Percentiles rank a stretch among this genome's conserved stretches.
Conservation (phyloP, 768 basidiomycete species). For the Gyrodon lividus region DNA sequence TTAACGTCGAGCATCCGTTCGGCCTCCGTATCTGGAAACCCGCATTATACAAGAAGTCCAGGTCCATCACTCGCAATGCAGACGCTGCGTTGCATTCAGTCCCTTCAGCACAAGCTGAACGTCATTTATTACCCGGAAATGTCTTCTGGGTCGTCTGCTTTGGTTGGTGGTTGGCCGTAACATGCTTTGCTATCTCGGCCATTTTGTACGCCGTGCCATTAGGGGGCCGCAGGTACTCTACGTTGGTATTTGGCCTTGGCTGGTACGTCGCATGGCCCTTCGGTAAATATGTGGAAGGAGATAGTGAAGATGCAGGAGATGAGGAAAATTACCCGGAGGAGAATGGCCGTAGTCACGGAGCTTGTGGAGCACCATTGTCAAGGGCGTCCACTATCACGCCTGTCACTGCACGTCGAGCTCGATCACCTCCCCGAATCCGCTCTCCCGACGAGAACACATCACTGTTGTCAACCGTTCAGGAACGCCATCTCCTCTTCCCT, state of each 20-base stretch:
- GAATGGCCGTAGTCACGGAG: constrained; percentile 14
- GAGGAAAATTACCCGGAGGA: constrained; percentile 36
- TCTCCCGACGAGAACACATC: constrained; percentile 48
- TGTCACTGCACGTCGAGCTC: constrained; percentile 27
- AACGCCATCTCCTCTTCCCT: constrained; percentile 37
- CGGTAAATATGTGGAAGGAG: constrained; percentile 96
- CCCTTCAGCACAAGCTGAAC: constrained; percentile 90
- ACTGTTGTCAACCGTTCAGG: constrained; percentile 35
- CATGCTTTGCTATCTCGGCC: constrained; percentile 65
- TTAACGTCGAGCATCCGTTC: constrained; percentile 99
- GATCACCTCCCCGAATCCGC: constrained; percentile 7
- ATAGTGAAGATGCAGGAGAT: constrained; percentile 43
- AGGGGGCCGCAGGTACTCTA: constrained; percentile 82
- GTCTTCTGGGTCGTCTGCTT: constrained; percentile 88
- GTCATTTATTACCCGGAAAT: constrained; percentile 92
- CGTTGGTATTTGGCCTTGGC: constrained; percentile 86
- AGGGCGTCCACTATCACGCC: constrained; percentile 47
- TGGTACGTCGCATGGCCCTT: constrained; percentile 99
- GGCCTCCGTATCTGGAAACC: constrained; percentile 99
- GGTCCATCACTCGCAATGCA: constrained; percentile 93
- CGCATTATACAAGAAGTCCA: constrained; percentile 95
- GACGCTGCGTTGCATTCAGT: constrained; percentile 91
- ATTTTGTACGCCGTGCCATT: constrained; percentile 72
- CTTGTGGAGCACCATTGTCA: constrained; percentile 38
- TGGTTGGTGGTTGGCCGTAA: constrained; percentile 88